These are phyloP conservation scores for Populus tomentosa DNA, from an alignment of 441 rosid genomes.

Conservation along the genomic window DNA sequence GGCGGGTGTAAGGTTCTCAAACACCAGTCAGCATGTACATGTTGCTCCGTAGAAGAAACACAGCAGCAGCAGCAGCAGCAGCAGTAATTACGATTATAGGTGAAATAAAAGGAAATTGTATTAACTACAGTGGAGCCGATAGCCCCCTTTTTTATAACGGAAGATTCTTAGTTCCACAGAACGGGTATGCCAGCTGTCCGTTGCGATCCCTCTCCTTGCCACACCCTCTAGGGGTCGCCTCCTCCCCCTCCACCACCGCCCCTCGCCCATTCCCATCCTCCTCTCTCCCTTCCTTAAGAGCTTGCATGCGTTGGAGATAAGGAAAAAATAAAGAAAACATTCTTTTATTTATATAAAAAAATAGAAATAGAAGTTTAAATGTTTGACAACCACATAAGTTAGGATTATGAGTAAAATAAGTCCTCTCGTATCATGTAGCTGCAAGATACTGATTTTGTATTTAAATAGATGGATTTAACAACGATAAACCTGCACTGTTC, in stretches of 20 bases:
- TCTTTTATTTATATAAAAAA: no score
- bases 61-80: background rate
- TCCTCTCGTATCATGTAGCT: no score
- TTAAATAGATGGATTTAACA: background rate
- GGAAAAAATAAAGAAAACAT: no score
- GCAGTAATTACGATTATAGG: background rate
- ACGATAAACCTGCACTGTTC: background rate
- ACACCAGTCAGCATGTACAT: background rate
- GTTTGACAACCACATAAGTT: no score
- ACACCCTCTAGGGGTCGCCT: background rate
- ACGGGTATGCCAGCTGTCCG: background rate
- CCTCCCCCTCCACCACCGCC: background rate
- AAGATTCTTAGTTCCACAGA: background rate
- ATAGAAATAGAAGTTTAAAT: no score
- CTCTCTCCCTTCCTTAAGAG: background rate
- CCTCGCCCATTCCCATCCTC: background rate
- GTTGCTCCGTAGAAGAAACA: background rate
- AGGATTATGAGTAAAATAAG: no score
- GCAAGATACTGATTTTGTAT: background rate
- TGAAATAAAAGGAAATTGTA: background rate
- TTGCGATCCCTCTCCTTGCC: background rate
- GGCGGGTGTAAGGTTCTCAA: no score
- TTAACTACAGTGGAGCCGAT: background rate
- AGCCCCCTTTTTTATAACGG: background rate
- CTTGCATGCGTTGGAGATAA: background rate